Evolutionary conservation across 1,139 yeast genomes (phyloP).

Genomic region (Lodderomyces pseudojiufengensis): DNA sequence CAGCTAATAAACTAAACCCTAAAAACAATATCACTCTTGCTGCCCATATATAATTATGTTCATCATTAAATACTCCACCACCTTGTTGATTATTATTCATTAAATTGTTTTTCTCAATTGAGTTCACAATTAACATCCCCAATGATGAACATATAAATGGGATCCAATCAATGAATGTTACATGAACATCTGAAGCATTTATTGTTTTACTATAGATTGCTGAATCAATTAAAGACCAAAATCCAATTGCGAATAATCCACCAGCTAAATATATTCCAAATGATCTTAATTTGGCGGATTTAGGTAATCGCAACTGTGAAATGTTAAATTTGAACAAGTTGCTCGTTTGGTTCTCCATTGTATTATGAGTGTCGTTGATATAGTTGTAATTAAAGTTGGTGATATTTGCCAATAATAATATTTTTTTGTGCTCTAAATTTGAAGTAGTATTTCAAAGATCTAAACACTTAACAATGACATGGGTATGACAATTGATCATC

Average conservation of each 20-base stretch:
- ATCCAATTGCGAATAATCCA: constrained; percentile 78
- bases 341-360: constrained; percentile 11
- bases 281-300: constrained; percentile 67
- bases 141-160: constrained; percentile 84
- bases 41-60: constrained; percentile 75
- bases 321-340: constrained; percentile 13
- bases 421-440: background rate
- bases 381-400: too few species aligned
- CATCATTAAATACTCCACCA: constrained; percentile 52
- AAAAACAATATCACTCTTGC: constrained; percentile 85
- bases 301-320: constrained; percentile 48
- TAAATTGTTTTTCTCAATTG: constrained; percentile 82
- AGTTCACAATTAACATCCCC: constrained; percentile 89
- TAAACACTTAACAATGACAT: background rate
- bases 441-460: background rate
- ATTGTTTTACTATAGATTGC: constrained; percentile 80
- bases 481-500: constrained; percentile 2
- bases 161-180: constrained; percentile 91
- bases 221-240: constrained; percentile 87
- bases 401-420: background rate
- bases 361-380: background rate
- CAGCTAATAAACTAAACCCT: constrained; percentile 90
- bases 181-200: constrained; percentile 83
- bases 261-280: constrained; percentile 75
- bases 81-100: constrained; percentile 42